Percentiles rank a stretch among this genome's conserved stretches.
These are phyloP conservation scores for Penicillium sp. DNA, from an alignment of 2,329 filamentous ascomycete species.

Conservation along the genomic window DNA sequence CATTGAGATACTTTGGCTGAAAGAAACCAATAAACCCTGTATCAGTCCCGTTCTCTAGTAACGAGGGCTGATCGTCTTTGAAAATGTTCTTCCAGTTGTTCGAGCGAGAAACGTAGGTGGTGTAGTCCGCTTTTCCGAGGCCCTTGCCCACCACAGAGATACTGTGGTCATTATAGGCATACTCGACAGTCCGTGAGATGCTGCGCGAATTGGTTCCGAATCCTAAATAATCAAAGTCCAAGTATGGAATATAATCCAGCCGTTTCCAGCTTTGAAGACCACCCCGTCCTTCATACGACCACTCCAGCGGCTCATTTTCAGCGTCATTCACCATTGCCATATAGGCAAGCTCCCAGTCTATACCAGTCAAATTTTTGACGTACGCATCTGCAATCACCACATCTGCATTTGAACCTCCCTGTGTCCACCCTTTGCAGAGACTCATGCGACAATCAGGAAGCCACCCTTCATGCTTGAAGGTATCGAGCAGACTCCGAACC, in stretches of 20 bases:
- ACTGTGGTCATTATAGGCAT: conserved; percentile 72
- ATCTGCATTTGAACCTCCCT: conserved; percentile 58
- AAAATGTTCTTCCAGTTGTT: conserved; percentile 67
- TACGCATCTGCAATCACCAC: conserved; percentile 65
- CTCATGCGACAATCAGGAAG: conserved; percentile 35
- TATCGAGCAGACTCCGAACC: conserved; percentile 32
- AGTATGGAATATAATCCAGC: conserved; percentile 67
- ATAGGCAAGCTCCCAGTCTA: conserved; percentile 68
- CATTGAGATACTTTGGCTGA: conserved; percentile 66
- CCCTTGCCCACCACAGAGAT: conserved; percentile 60
- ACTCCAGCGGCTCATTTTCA: conserved; percentile 67
- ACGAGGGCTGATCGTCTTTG: conserved; percentile 58
- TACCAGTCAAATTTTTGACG: conserved; percentile 62
- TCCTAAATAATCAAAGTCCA: conserved; percentile 65
- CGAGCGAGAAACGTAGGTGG: conserved; percentile 57
- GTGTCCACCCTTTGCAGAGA: conserved; percentile 33
- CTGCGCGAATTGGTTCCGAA: conserved; percentile 68
- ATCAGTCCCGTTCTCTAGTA: conserved; percentile 52
- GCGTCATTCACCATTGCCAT: conserved; percentile 69
- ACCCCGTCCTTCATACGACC: conserved; percentile 67
- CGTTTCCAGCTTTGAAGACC: conserved; percentile 69
- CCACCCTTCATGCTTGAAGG: conserved; percentile 32
- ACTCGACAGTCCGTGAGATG: conserved; percentile 70
- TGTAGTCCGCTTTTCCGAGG: conserved; percentile 48
- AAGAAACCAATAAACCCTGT: conserved; percentile 70